Evolutionary conservation across 371 early-diverging fungal species (phyloP), one percentile per base, ranked within the genome.

Genomic region (Conidiobolus incongruus): DNA sequence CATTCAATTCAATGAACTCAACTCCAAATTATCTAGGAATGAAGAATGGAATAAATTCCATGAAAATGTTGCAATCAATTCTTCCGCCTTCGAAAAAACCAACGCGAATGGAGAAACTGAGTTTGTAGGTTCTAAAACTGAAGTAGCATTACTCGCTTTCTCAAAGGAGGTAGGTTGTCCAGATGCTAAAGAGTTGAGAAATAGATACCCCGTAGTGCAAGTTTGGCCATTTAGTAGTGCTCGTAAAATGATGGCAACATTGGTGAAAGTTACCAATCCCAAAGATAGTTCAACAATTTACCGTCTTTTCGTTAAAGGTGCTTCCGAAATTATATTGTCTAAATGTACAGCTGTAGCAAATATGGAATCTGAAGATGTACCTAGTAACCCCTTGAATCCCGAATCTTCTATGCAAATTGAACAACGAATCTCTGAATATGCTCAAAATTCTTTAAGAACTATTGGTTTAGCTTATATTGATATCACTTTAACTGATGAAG

Each of bases 171-270:
- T 61, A 13, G 29, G 23, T 15, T 66, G 60, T 24, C 60, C 58
- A 24, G 50, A 61, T 31, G 64, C 59, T 54, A 60, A 60, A 10
- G 35, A 42, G 1, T 53, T 70, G 15, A 61, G 81, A 3, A 60
- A 61, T 3, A 48, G 53, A 5, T 49, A 53, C 28, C 50, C 61
- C 6, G 52, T 75, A 11, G 68, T 68, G 10, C 69, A 75, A 44
- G 50, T 77, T 12, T 74, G 63, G 41, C 85, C 86, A 1, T 91
- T 91, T 58, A 74, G 72, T 20, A 81, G 81, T 10, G 80, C 77
- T 23, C 68, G 75, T 19, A 91, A 93, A 61, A 65, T 76, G 32
- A 91, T 90, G 90, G 63, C 78, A 13, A 79, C 81, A 4, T 62
- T 83, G 7, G 60, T 83, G 21, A 59, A 70, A 34, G 57, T 72